Conservation (phyloP, 148 eudicot genomes). For the Fagopyrum homotropicum region DNA sequence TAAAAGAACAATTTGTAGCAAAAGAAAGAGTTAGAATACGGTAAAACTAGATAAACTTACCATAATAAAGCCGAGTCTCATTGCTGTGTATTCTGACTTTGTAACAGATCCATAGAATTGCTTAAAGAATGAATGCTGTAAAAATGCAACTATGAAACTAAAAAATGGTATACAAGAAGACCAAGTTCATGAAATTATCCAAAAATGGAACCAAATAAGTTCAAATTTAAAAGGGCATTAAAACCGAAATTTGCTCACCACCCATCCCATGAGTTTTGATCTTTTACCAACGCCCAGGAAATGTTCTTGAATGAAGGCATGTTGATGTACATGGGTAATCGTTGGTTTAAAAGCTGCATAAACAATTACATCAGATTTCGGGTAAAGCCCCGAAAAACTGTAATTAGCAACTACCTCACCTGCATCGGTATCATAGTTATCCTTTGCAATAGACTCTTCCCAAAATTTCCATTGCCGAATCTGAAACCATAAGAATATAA, state of each 20-base stretch:
- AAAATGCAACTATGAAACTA: constrained; percentile 6
- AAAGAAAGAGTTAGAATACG: neutral
- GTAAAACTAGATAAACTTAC: constrained; percentile 22
- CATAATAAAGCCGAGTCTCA: constrained; percentile 76
- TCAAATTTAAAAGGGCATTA: neutral
- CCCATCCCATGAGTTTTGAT: constrained; percentile 39
- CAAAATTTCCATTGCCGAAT: constrained; percentile 62
- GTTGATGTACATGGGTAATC: constrained; percentile 32
- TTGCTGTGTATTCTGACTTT: constrained; percentile 63
- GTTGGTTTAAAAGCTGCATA: constrained; percentile 22
- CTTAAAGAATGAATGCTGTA: constrained; percentile 70
- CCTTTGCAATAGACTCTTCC: constrained; percentile 38
- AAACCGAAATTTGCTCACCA: constrained; percentile 37
- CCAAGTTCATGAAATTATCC: neutral
- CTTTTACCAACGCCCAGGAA: constrained; percentile 34
- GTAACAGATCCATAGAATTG: constrained; percentile 92
- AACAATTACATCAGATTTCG: neutral
- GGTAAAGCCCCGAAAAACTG: too few species aligned
- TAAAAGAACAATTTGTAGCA: neutral
- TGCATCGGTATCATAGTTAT: constrained; percentile 24
- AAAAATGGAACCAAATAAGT: neutral
- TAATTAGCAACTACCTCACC: constrained; percentile 10
- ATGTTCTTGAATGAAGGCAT: constrained; percentile 39
- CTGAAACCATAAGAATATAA: constrained; percentile 17
- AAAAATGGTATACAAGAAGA: neutral